Conservation (phyloP, 1,139 yeast genomes). For the Candida freyschussii region DNA sequence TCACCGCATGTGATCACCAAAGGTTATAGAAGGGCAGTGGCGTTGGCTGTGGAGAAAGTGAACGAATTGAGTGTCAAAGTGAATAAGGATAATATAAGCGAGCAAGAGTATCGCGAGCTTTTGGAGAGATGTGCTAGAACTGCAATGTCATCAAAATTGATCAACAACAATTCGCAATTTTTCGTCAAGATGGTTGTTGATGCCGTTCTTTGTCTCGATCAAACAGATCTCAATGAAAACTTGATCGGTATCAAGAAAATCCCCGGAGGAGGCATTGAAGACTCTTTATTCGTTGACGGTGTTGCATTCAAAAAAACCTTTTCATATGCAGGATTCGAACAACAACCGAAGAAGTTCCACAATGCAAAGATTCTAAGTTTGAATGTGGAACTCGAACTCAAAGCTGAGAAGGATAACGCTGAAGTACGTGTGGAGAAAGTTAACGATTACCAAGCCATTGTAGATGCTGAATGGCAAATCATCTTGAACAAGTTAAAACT, state of each 20-base stretch:
- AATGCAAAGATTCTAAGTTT: constrained; percentile 81
- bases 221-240: constrained; percentile 77
- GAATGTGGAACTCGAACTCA: constrained; percentile 91
- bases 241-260: constrained; percentile 93
- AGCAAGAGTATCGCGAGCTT: constrained; percentile 51
- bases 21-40: constrained; percentile 82
- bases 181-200: constrained; percentile 97
- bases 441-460: constrained; percentile 89
- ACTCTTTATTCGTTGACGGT: constrained; percentile 82
- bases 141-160: constrained; percentile 94
- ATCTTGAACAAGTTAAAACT: constrained; percentile 82
- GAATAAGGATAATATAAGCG: constrained; percentile 36
- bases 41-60: constrained; percentile 68
- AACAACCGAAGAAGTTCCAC: constrained; percentile 82
- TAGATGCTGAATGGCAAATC: constrained; percentile 98
- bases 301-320: constrained; percentile 97
- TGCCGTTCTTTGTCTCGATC: constrained; percentile 85
- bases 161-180: constrained; percentile 78
- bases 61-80: constrained; percentile 72
- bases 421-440: constrained; percentile 96
- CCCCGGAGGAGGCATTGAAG: constrained; percentile 96
- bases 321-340: constrained; percentile 97
- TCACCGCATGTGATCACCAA: constrained; percentile 84
- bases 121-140: constrained; percentile 93
- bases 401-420: constrained; percentile 99